Conservation (phyloP, 164 flowering plant genomes). For the Aristolochia californica region DNA sequence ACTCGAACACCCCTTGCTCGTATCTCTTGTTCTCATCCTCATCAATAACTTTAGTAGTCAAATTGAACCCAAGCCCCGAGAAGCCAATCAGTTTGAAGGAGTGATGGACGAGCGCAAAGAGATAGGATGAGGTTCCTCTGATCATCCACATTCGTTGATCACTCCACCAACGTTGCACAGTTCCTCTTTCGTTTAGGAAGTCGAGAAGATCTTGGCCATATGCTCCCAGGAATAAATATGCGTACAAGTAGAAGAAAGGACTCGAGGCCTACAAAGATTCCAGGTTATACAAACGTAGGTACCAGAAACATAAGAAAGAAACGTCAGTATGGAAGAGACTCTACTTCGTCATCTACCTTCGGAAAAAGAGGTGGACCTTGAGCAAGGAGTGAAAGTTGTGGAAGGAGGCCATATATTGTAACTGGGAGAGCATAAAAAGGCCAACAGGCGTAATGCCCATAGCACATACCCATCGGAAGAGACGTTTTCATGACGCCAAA, state of each 20-base stretch:
- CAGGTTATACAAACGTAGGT: too few species aligned
- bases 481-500: conserved; percentile 33
- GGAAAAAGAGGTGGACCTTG: conserved; percentile 42
- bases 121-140: conserved; percentile 37
- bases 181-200: conserved; percentile 16
- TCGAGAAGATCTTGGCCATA: conserved; percentile 51
- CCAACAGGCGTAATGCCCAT: conserved; percentile 29
- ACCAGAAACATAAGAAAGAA: too few species aligned
- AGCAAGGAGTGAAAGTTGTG: conserved; percentile 52
- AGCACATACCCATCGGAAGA: conserved; percentile 10
- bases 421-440: conserved; percentile 40
- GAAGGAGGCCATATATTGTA: conserved; percentile 42
- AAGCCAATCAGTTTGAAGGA: conserved; percentile 25
- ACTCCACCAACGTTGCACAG: conserved; percentile 56
- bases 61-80: conserved; percentile 33
- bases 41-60: conserved; percentile 53
- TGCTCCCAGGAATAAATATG: conserved; percentile 44
- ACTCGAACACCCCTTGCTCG: conserved; percentile 47
- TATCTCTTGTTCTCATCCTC: conserved; percentile 43
- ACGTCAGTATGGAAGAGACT: too few species aligned
- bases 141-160: conserved; percentile 70
- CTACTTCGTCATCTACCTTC: too few species aligned
- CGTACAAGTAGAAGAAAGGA: conserved; percentile 44
- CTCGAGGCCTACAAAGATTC: conserved; percentile 52
- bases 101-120: conserved; percentile 36